Evolutionary conservation across 208 protist species (phyloP).

Genomic region (Entamoeba histolytica): DNA sequence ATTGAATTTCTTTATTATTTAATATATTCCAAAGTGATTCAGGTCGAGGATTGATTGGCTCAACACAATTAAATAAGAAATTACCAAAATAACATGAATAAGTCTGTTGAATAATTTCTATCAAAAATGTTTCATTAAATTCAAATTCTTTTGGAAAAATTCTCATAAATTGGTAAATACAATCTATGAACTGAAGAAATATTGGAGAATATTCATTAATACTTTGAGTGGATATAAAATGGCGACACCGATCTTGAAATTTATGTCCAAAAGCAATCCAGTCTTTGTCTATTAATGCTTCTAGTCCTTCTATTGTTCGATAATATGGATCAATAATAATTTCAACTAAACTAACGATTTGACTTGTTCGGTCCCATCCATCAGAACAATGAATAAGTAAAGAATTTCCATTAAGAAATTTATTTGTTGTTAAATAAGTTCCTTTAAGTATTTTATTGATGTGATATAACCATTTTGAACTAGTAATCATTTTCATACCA

Average conservation of each 20-base stretch:
- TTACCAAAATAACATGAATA: conserved; percentile 23
- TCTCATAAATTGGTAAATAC: conserved; percentile 32
- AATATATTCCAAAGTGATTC: background rate
- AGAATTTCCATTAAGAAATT: conserved; percentile 2
- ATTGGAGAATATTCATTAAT: conserved; percentile 25
- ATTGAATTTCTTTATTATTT: background rate
- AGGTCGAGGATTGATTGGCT: background rate
- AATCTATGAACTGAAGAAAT: conserved; percentile 49
- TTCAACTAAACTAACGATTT: conserved; percentile 52
- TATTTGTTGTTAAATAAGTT: background rate
- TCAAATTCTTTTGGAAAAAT: conserved; percentile 35
- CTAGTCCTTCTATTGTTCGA: conserved; percentile 53
- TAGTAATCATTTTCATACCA: background rate
- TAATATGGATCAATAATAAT: conserved; percentile 77
- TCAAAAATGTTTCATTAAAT: conserved; percentile 35
- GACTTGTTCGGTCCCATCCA: conserved; percentile 79
- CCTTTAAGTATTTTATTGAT: background rate
- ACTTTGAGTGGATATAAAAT: background rate
- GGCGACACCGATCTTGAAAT: conserved; percentile 39
- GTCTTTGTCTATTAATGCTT: conserved; percentile 65
- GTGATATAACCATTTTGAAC: background rate
- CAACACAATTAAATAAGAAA: conserved; percentile 30
- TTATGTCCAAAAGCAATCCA: conserved; percentile 72
- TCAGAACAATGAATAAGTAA: conserved; percentile 51
- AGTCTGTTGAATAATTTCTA: conserved; percentile 25